Base-by-base conservation (phyloP, 805 yeast species). In the Schizosaccharomyces lindneri region DNA sequence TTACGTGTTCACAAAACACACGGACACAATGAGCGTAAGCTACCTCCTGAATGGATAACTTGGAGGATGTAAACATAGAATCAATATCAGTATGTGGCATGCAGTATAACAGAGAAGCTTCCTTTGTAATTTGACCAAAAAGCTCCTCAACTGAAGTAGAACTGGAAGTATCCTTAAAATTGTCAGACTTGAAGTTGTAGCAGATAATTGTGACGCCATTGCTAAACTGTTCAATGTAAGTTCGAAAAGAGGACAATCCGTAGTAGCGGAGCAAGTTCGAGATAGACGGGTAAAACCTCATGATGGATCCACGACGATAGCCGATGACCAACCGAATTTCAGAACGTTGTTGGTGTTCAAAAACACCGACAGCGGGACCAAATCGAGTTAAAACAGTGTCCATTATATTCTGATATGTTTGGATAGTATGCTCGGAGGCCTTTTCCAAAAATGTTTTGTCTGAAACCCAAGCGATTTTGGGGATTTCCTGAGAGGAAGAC, bases 1-100 rank as follows among this genome's bases (percentile, higher is more conserved):
- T 79, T 75, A 90, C 93, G 73, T 93, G 97, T 43, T 95, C 84
- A 61, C 87, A 95, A 70, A 93, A 90, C 64, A 87, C 85, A 57
- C 85, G 84, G 67, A 90, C 95, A 72, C 88, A 84, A 72, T 90
- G 97, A 57, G 97, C 94, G 71, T 93, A 93, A 63, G 88, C 83
- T 59, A 89, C 81, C 74, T 93, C 98, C 74, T 90, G 97, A 67
- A 94, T 81, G 1, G 97, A 88, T 72, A 90, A 78, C 66, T 81
- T 82, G 62, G 90, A 84, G 61, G 76, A 71, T 64, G 84, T 81
- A 69, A 89, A 89, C 63, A 82, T 77, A 61, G 78, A 78, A 66
- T 82, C 82, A 76, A 89, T 90, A 67, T 81, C 77, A 69, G 87
- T 86, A 72, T 85, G 82, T 61, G 98, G 98, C 66, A 90, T 80